Evolutionary conservation across 2,329 filamentous ascomycete genomes (phyloP).

Genomic region (Calonectria crousiana): DNA sequence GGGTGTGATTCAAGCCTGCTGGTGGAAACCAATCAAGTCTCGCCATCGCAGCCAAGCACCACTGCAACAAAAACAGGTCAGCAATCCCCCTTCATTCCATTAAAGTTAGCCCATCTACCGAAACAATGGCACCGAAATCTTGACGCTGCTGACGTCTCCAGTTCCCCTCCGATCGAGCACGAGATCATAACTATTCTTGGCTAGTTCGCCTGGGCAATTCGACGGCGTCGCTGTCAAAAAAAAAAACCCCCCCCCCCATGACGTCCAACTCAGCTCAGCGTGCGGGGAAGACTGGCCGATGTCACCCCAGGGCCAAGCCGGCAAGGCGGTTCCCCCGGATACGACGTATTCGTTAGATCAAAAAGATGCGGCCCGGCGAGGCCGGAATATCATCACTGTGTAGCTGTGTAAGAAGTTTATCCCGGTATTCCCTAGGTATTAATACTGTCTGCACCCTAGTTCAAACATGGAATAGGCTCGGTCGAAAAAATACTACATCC

Average conservation of each 20-base stretch:
- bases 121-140: not conserved
- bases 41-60: not conserved
- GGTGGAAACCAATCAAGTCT: not conserved
- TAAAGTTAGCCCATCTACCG: not conserved
- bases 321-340: constrained; percentile 9
- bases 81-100: not conserved
- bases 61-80: not conserved
- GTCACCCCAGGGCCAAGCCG: not conserved
- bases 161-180: not conserved
- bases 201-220: not conserved
- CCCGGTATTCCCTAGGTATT: not conserved
- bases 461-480: not conserved
- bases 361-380: not conserved
- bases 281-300: constrained; percentile 16
- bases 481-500: not conserved
- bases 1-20: not conserved
- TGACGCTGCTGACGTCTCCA: not conserved
- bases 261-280: constrained; percentile 1
- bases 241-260: not conserved
- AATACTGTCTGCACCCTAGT: not conserved
- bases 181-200: not conserved
- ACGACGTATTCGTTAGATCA: constrained; percentile 10
- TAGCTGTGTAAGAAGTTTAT: not conserved
- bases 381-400: not conserved
- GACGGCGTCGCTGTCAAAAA: not conserved